Conservation (phyloP, 1,284 basidiomycete genomes). For the Ganoderma lingzhi region DNA sequence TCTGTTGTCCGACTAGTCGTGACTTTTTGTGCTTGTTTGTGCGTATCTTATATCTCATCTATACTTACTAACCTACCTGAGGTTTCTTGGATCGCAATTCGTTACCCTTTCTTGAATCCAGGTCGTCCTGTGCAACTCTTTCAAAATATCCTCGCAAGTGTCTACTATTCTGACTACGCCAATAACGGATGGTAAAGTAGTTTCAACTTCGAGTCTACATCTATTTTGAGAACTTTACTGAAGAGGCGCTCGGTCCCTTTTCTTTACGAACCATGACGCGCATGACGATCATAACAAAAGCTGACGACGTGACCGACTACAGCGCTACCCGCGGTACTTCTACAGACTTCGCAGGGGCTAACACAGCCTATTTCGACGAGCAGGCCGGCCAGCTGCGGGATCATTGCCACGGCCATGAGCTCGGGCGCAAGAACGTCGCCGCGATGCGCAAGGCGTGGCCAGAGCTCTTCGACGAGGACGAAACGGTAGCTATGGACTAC, state of each 20-base stretch:
- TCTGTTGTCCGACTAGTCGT: not conserved
- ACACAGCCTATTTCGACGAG: constrained; percentile 44
- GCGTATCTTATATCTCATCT: not conserved
- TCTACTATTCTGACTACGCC: not conserved
- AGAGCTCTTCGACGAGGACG: constrained; percentile 56
- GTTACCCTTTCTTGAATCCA: not conserved
- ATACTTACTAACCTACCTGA: not conserved
- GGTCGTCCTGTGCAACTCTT: not conserved
- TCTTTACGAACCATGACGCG: not conserved
- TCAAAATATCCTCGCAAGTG: not conserved
- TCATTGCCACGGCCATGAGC: constrained; percentile 36
- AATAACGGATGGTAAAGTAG: too few species aligned
- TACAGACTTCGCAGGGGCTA: constrained; percentile 38
- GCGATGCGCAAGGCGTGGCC: constrained; percentile 55
- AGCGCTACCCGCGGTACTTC: not conserved
- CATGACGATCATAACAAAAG: not conserved
- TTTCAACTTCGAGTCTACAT: too few species aligned
- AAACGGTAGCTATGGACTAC: constrained; percentile 70
- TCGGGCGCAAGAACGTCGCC: constrained; percentile 45
- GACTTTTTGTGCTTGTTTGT: not conserved
- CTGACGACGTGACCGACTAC: not conserved
- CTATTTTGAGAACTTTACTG: too few species aligned
- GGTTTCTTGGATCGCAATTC: too few species aligned
- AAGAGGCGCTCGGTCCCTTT: not conserved
- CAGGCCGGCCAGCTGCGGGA: constrained; percentile 26